A percentile compares a stretch with the other conserved stretches of the same genome.
phyloP scores from a whole-genome alignment of 139 green algal genomes.

The Picochlorum sp. region DNA sequence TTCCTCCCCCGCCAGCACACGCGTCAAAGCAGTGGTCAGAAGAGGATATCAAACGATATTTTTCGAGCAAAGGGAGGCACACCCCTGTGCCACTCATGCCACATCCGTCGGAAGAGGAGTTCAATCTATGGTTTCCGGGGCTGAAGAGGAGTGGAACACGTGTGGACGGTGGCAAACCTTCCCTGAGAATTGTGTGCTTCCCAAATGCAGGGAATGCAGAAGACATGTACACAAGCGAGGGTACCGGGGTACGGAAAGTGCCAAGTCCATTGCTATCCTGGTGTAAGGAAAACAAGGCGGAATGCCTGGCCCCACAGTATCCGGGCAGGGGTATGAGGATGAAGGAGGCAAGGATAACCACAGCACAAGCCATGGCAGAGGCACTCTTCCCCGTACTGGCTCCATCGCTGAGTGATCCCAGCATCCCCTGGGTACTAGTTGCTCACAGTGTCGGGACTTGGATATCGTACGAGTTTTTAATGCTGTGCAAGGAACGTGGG shows the following conservation, averaged over 20 bases:
- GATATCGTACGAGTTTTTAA: constrained; percentile 69
- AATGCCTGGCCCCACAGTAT: constrained; percentile 65
- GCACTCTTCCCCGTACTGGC: constrained; percentile 50
- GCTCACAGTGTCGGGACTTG: constrained; percentile 73
- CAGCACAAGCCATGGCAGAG: constrained; percentile 31
- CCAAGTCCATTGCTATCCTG: constrained; percentile 64
- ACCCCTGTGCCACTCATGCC: background rate
- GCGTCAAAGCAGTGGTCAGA: constrained; percentile 27
- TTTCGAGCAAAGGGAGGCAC: constrained; percentile 3
- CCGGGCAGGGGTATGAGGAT: constrained; percentile 48
- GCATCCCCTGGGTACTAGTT: constrained; percentile 42
- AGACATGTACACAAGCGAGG: constrained; percentile 82
- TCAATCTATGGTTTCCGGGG: constrained; percentile 48
- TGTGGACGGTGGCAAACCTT: constrained; percentile 12
- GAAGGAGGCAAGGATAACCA: constrained; percentile 37
- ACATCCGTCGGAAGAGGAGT: constrained; percentile 13
- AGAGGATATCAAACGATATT: constrained; percentile 21
- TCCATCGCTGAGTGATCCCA: constrained; percentile 20
- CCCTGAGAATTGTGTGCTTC: constrained; percentile 60
- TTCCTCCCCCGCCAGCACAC: constrained; percentile 6
- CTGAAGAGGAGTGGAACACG: constrained; percentile 31
- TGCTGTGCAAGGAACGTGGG: constrained; percentile 18
- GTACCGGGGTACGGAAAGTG: constrained; percentile 46
- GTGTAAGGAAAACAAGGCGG: constrained; percentile 38
- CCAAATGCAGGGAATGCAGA: constrained; percentile 69